A percentile compares a stretch with the other conserved stretches of the same genome.
These are phyloP conservation scores for Fagopyrum homotropicum DNA, from an alignment of 148 eudicot genomes.

Conservation along the genomic window DNA sequence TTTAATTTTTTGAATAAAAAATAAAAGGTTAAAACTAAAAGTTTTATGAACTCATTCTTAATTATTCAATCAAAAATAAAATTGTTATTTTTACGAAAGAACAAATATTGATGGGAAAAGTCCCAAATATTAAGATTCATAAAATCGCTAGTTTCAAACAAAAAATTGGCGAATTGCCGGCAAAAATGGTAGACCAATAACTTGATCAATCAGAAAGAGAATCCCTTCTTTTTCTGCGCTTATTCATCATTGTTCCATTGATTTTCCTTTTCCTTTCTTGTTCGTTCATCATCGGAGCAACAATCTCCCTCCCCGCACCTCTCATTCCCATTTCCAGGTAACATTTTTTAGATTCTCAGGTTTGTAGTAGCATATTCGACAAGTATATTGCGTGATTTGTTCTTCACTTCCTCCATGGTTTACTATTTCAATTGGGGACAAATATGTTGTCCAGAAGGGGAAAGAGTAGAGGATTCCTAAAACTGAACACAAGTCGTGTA, in stretches of 20 bases:
- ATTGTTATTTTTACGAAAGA: no score
- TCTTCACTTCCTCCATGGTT: neutral
- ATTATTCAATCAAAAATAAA: no score
- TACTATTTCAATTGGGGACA: neutral
- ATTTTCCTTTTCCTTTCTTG: neutral
- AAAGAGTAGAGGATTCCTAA: neutral
- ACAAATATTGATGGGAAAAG: no score
- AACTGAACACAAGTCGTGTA: neutral
- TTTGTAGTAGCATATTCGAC: neutral
- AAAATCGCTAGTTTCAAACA: neutral
- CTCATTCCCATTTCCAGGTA: neutral
- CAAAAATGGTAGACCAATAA: slow-evolving; percentile 4
- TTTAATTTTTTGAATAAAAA: no score
- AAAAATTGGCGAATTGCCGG: neutral
- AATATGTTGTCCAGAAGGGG: neutral
- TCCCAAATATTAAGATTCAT: neutral
- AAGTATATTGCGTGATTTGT: neutral
- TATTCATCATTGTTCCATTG: neutral
- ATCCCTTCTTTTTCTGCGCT: neutral
- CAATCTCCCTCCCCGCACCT: neutral
- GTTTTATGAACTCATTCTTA: no score
- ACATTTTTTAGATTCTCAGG: neutral
- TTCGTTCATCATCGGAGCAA: neutral
- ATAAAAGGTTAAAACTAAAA: no score
- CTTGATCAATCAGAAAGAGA: neutral